Base-by-base conservation (phyloP, 2,329 filamentous ascomycete genomes). In the Clarireedia homoeocarpa region DNA sequence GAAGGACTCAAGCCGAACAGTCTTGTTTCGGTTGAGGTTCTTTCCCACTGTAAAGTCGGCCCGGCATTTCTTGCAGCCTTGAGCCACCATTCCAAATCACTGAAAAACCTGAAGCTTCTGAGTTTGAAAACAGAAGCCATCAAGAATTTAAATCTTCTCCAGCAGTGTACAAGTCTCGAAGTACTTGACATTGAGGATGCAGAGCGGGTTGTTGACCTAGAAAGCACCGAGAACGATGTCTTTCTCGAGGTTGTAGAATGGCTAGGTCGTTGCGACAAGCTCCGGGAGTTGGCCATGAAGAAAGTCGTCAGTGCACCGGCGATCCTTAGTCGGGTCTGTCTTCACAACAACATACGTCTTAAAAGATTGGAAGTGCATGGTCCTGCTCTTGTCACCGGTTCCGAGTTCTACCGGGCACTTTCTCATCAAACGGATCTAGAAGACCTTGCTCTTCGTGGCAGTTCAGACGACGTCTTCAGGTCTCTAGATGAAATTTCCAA, bases 21-120 rank as follows among this genome's bases (percentile, higher is more conserved):
- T 1, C 70, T 89, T 10, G 73, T 74, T 55, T 76, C 75, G 20
- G 83, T 89, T 55, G 74, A 82, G 56, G 76, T 83, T 27, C 75
- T 83, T 53, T 80, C 78, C 63, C 72, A 74, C 42, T 81, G 81
- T 60, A 71, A 74, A 2, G 73, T 86, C 15, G 78, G 78, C 0
- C 69, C 73, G 3, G 72, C 79, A 45, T 80, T 82, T 0, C 78
- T 86, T 48, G 67, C 73, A 26, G 76, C 78, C 3, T 63, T 85
- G 5, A 77, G 74, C 57, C 70, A 71, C 23, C 82, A 85, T 61
- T 70, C 74, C 14, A 67, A 74, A 44, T 82, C 83, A 4, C 71
- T 89, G 10, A 77, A 72, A 57, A 71, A 75, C 57, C 67, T 85
- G 57, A 75, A 76, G 58, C 68, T 85, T 4, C 67, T 68, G 40